Conservation (phyloP, 768 basidiomycete species). For the Panus rudis region DNA sequence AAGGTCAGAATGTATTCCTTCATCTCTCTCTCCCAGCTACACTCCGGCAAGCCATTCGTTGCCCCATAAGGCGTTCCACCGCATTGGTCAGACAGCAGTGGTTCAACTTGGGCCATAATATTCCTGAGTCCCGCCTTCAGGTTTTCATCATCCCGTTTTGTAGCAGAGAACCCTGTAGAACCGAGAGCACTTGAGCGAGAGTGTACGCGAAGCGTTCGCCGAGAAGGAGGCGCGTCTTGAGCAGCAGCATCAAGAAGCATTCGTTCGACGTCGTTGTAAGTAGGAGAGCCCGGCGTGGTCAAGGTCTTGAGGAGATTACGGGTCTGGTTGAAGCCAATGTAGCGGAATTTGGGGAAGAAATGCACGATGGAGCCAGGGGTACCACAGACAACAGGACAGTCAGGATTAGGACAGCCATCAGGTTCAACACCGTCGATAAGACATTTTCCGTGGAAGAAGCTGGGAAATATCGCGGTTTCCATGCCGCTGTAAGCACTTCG, state of each 20-base stretch:
- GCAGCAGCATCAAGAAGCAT: slow-evolving; percentile 33
- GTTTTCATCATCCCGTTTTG: slow-evolving; percentile 14
- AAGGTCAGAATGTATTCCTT: slow-evolving; percentile 56
- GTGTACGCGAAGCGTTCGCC: slow-evolving; percentile 10
- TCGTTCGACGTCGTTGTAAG: slow-evolving; percentile 37
- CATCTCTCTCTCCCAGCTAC: slow-evolving; percentile 57
- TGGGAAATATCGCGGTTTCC: slow-evolving; percentile 55
- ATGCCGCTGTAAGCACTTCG: slow-evolving; percentile 36
- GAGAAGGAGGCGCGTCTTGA: slow-evolving; percentile 8
- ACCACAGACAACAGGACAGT: slow-evolving; percentile 73
- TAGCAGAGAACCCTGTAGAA: slow-evolving; percentile 3
- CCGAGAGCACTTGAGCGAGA: slow-evolving; percentile 2
- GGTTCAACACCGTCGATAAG: slow-evolving; percentile 50
- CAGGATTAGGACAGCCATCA: slow-evolving; percentile 68
- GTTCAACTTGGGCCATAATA: slow-evolving; percentile 29
- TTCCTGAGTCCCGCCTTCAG: slow-evolving; percentile 19
- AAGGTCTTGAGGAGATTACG: slow-evolving; percentile 27
- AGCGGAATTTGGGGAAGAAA: slow-evolving; percentile 45
- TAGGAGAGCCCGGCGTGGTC: slow-evolving; percentile 30
- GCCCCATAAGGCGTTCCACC: slow-evolving; percentile 29
- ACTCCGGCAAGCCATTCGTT: slow-evolving; percentile 33
- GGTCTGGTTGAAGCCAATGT: slow-evolving; percentile 43
- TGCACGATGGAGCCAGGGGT: slow-evolving; percentile 78
- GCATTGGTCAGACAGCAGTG: slow-evolving; percentile 33
- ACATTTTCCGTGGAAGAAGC: slow-evolving; percentile 76